Evolutionary conservation across 345 rosid genomes (phyloP).

Genomic region (Microthlaspi erraticum): DNA sequence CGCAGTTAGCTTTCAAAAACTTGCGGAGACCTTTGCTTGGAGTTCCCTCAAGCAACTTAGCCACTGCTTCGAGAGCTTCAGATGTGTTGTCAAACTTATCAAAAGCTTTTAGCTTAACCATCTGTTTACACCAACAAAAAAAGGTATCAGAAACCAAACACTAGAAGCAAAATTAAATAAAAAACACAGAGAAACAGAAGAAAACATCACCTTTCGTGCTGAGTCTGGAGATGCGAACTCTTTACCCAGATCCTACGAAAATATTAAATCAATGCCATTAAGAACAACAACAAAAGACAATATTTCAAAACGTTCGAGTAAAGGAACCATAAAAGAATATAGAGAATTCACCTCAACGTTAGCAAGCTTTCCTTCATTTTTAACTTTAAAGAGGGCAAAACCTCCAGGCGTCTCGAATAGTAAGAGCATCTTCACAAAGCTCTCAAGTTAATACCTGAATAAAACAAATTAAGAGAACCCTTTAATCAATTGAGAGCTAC

Average conservation of each 20-base stretch:
- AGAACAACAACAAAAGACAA: background rate
- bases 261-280: background rate
- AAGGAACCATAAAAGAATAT: background rate
- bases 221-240: constrained; percentile 62
- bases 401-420: constrained; percentile 47
- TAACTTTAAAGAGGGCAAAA: constrained; percentile 70
- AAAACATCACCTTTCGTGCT: constrained; percentile 61
- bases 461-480: background rate
- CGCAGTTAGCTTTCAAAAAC: constrained; percentile 68
- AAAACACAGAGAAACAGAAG: background rate
- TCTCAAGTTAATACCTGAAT: constrained; percentile 6
- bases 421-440: constrained; percentile 33
- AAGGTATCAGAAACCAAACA: constrained; percentile 4
- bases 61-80: constrained; percentile 74
- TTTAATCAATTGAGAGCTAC: background rate
- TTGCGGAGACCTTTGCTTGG: constrained; percentile 74
- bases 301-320: too few relatives aligned
- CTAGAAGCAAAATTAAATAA: background rate
- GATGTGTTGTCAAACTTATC: constrained; percentile 78
- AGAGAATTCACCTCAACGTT: constrained; percentile 63
- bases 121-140: constrained; percentile 41
- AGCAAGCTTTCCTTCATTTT: constrained; percentile 71
- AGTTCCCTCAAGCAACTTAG: constrained; percentile 68
- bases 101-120: constrained; percentile 76
- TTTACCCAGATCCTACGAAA: constrained; percentile 61